A percentile compares a stretch with the other conserved stretches of the same genome.
These are phyloP conservation scores for Ustilago lituana DNA, from an alignment of 1,284 basidiomycete genomes.

Conservation along the genomic window DNA sequence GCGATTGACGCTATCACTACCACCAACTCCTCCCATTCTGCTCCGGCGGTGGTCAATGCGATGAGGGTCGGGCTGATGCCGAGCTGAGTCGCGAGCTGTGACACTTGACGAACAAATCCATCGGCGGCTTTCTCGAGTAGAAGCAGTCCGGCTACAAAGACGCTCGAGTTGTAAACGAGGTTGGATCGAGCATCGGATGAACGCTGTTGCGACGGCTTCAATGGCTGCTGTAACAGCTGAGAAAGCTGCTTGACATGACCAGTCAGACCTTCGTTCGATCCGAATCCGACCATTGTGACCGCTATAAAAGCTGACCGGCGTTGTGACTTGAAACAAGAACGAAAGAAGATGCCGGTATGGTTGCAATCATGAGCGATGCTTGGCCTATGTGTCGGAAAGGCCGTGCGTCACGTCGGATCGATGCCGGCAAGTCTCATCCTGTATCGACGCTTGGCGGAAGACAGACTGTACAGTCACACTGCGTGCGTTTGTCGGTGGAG, in stretches of 20 bases:
- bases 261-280: conserved; percentile 1
- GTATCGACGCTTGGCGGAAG: conserved; percentile 1
- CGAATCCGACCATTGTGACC: conserved; percentile 10
- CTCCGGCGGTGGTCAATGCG: conserved; percentile 44
- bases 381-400: conserved; percentile 1
- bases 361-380: not conserved
- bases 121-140: conserved; percentile 37
- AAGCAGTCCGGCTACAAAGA: conserved; percentile 32
- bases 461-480: not conserved
- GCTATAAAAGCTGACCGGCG: not conserved
- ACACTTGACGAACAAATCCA: conserved; percentile 34
- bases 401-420: conserved; percentile 10
- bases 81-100: conserved; percentile 32
- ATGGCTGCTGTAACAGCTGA: not conserved
- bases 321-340: too few species aligned
- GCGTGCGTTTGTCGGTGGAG: conserved; percentile 12
- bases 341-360: not conserved
- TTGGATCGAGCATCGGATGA: not conserved
- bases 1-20: conserved; percentile 37
- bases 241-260: not conserved
- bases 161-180: conserved; percentile 30
- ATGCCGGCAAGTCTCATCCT: conserved; percentile 19
- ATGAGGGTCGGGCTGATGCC: conserved; percentile 39
- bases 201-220: too few species aligned
- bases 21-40: conserved; percentile 54